Evolutionary conservation across 495 filamentous ascomycete genomes (phyloP).

Genomic region (Darksidea phi): DNA sequence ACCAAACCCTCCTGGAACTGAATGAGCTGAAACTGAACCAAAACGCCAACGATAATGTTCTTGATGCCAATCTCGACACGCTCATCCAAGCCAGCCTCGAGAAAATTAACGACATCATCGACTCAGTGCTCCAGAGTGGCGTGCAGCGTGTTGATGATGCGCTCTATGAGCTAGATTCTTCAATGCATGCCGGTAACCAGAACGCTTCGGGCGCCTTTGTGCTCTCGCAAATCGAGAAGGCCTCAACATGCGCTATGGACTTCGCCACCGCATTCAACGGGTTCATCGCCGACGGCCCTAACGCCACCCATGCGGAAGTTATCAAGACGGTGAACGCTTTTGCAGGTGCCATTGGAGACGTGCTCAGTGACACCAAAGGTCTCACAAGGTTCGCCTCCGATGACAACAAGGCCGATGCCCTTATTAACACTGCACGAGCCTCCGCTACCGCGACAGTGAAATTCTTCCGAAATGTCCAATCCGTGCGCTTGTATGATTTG

Average conservation of each 20-base stretch:
- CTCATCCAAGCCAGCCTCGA: slow-evolving; percentile 78
- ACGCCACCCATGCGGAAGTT: slow-evolving; percentile 83
- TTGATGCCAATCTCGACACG: slow-evolving; percentile 89
- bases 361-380: slow-evolving; percentile 94
- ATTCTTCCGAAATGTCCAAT: slow-evolving; percentile 93
- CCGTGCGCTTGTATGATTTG: slow-evolving; percentile 86
- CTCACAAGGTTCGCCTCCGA: slow-evolving; percentile 90
- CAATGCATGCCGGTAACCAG: slow-evolving; percentile 98
- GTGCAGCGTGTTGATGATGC: slow-evolving; percentile 95
- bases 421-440: slow-evolving; percentile 75
- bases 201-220: slow-evolving; percentile 96
- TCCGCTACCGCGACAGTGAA: slow-evolving; percentile 86
- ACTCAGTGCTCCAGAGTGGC: slow-evolving; percentile 90
- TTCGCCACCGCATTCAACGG: slow-evolving; percentile 98
- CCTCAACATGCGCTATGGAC: slow-evolving; percentile 87
- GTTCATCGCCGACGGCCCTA: slow-evolving; percentile 94
- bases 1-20: slow-evolving; percentile 85
- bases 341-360: slow-evolving; percentile 85
- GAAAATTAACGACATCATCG: slow-evolving; percentile 97
- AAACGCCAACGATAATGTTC: slow-evolving; percentile 72
- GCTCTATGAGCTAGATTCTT: slow-evolving; percentile 92
- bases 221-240: slow-evolving; percentile 94
- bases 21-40: slow-evolving; percentile 70
- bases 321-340: slow-evolving; percentile 92
- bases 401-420: slow-evolving; percentile 84